These are phyloP conservation scores for Plectosphaerella plurivora DNA, from an alignment of 2,329 filamentous ascomycete genomes.

Conservation along the genomic window DNA sequence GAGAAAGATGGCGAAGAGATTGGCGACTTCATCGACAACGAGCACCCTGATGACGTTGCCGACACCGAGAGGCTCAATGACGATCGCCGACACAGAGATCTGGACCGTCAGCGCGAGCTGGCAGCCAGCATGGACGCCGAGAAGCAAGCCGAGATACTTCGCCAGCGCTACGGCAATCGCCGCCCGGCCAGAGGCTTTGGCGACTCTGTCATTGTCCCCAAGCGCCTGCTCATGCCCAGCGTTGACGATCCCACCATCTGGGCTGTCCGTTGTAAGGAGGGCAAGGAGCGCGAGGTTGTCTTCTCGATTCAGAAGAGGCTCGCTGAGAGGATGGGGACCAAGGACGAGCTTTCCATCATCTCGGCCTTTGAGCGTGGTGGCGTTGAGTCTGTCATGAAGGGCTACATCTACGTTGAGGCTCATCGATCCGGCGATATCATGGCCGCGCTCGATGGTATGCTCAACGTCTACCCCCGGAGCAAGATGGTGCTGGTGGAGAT, in stretches of 20 bases:
- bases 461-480: slow-evolving; percentile 83
- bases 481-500: slow-evolving; percentile 88
- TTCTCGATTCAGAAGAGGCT: slow-evolving; percentile 85
- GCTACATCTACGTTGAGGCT: slow-evolving; percentile 93
- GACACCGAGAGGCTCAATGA: slow-evolving; percentile 78
- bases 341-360: slow-evolving; percentile 78
- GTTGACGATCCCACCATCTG: slow-evolving; percentile 96
- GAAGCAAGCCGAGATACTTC: slow-evolving; percentile 81
- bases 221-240: slow-evolving; percentile 81
- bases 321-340: slow-evolving; percentile 72
- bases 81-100: slow-evolving; percentile 87
- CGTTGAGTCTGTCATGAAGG: slow-evolving; percentile 76
- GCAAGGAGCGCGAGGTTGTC: slow-evolving; percentile 90
- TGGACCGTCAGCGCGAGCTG: slow-evolving; percentile 86
- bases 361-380: slow-evolving; percentile 87
- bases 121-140: slow-evolving; percentile 88
- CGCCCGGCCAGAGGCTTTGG: slow-evolving; percentile 59
- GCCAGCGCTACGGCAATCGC: slow-evolving; percentile 82
- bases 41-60: slow-evolving; percentile 83
- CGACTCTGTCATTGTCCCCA: slow-evolving; percentile 75
- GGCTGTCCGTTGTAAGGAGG: slow-evolving; percentile 88
- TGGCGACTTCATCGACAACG: slow-evolving; percentile 82
- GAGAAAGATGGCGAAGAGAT: slow-evolving; percentile 83
- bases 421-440: slow-evolving; percentile 82
- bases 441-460: slow-evolving; percentile 74